Evolutionary conservation across 768 basidiomycete genomes (phyloP).

Genomic region (Tricholoma furcatifolium): DNA sequence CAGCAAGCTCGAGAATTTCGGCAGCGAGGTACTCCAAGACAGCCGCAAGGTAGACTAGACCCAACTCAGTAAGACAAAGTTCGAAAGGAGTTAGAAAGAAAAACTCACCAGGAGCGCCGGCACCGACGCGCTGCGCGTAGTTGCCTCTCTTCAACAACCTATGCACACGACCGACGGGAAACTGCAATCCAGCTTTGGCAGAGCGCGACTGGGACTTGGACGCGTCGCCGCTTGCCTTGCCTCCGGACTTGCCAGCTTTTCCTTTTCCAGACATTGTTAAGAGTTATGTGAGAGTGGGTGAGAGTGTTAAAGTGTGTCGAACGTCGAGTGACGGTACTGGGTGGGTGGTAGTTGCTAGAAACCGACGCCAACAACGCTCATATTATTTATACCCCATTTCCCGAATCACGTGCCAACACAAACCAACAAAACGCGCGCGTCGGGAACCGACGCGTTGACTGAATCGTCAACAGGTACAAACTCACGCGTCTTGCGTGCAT

Average conservation of each 20-base stretch:
- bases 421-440: conserved; percentile 10
- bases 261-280: conserved; percentile 51
- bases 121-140: conserved; percentile 86
- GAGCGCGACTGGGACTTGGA: conserved; percentile 68
- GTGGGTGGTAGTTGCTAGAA: conserved; percentile 20
- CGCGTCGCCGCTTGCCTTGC: conserved; percentile 46
- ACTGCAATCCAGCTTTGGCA: conserved; percentile 74
- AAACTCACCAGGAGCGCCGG: conserved; percentile 75
- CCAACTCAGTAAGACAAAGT: background rate
- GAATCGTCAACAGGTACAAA: conserved; percentile 43
- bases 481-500: conserved; percentile 46
- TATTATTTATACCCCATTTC: conserved; percentile 34
- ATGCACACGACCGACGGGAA: conserved; percentile 92
- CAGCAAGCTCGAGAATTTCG: conserved; percentile 91
- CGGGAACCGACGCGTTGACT: conserved; percentile 36
- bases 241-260: conserved; percentile 43
- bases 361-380: background rate
- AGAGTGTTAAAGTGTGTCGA: conserved; percentile 15
- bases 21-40: conserved; percentile 92
- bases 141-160: conserved; percentile 86
- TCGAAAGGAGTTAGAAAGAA: background rate
- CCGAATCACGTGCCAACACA: conserved; percentile 15
- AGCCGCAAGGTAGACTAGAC: conserved; percentile 80
- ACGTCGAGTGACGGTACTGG: conserved; percentile 9
- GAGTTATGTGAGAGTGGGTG: conserved; percentile 11